Percentiles rank a stretch among this genome's conserved stretches.
Evolutionary conservation across 2,329 filamentous ascomycete genomes (phyloP).

Genomic region (Pleomassaria siparia): DNA sequence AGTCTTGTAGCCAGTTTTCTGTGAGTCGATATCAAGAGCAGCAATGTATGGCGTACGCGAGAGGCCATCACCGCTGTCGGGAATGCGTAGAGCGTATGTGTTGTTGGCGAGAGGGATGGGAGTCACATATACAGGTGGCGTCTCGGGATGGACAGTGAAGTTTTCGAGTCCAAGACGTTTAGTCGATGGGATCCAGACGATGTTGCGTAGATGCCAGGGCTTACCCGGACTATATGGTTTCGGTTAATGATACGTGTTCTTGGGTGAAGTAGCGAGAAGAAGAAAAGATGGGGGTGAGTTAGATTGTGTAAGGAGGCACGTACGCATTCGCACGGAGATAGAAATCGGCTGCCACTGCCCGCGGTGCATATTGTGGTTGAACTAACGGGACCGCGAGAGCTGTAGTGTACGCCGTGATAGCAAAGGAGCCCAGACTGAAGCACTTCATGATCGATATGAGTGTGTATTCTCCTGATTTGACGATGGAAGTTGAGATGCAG

Average conservation of each 20-base stretch:
- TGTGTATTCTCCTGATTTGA: neutral
- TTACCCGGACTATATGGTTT: slow-evolving; percentile 10
- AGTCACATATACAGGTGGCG: slow-evolving; percentile 14
- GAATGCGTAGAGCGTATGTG: slow-evolving; percentile 17
- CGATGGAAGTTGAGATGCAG: neutral
- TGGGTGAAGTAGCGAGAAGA: neutral
- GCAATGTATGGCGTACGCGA: slow-evolving; percentile 15
- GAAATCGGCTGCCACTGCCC: neutral
- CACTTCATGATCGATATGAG: too few species aligned
- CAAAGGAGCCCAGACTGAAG: neutral
- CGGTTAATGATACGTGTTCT: neutral
- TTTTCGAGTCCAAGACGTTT: slow-evolving; percentile 25
- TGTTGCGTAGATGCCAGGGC: slow-evolving; percentile 20
- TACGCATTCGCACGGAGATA: slow-evolving; percentile 6
- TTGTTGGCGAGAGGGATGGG: slow-evolving; percentile 10
- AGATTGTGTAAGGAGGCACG: neutral
- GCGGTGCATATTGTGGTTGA: neutral
- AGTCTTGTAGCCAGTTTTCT: slow-evolving; percentile 5
- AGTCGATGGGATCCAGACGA: slow-evolving; percentile 17
- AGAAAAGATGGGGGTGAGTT: too few species aligned
- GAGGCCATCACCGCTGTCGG: slow-evolving; percentile 11
- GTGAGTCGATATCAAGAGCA: slow-evolving; percentile 6
- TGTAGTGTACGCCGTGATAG: neutral
- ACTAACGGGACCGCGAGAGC: neutral
- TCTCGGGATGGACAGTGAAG: slow-evolving; percentile 23